Conservation (phyloP, 1,284 basidiomycete species). For the Rhodotorula sp. region DNA sequence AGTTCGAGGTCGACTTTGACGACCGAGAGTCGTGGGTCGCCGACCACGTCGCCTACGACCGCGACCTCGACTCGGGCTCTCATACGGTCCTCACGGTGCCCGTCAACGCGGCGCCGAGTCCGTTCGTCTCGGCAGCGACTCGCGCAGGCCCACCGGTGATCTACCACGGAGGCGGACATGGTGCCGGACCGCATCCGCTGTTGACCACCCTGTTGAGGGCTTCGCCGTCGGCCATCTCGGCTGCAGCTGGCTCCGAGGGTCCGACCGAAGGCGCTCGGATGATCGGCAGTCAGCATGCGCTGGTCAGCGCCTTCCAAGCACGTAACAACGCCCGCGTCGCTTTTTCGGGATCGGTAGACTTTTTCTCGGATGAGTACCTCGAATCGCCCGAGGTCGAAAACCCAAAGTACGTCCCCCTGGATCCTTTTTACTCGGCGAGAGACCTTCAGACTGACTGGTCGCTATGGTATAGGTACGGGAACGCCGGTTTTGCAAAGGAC, state of each 20-base stretch:
- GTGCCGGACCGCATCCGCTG: constrained; percentile 73
- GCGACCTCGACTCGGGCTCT: constrained; percentile 44
- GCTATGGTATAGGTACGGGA: constrained; percentile 56
- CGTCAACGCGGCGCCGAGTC: constrained; percentile 48
- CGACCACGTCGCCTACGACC: constrained; percentile 52
- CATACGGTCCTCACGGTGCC: constrained; percentile 62
- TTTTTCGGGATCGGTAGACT: constrained; percentile 75
- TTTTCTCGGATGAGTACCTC: constrained; percentile 60
- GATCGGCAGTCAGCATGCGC: constrained; percentile 69
- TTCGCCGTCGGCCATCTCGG: constrained; percentile 60
- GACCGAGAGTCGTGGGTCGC: constrained; percentile 51
- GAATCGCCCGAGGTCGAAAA: no score
- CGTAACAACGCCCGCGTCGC: constrained; percentile 70
- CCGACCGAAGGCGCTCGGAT: constrained; percentile 68
- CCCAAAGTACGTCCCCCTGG: background rate
- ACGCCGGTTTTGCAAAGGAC: constrained; percentile 69
- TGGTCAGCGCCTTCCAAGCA: constrained; percentile 88
- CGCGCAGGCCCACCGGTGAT: constrained; percentile 55
- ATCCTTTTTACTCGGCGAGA: background rate
- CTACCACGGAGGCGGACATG: constrained; percentile 74
- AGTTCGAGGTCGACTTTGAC: constrained; percentile 58
- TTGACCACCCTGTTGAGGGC: constrained; percentile 78
- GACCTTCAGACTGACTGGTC: no score
- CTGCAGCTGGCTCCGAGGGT: constrained; percentile 64
- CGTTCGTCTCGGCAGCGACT: constrained; percentile 56